These are phyloP conservation scores for Paraurostyla sp. DNA, from an alignment of 73 alveolate genomes.

Conservation along the genomic window DNA sequence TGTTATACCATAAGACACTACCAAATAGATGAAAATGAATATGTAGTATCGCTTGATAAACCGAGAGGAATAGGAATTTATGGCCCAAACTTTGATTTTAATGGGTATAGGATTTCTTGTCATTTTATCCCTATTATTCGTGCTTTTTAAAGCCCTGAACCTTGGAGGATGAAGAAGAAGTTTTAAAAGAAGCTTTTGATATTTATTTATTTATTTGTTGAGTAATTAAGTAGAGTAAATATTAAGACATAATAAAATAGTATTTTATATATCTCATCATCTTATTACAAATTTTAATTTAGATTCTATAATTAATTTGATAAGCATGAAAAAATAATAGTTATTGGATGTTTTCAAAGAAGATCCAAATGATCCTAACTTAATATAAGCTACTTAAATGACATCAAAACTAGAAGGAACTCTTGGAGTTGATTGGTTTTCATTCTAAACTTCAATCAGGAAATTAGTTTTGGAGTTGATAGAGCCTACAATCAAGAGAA, in stretches of 20 bases:
- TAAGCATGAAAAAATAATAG: background rate
- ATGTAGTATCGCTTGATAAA: conserved; percentile 13
- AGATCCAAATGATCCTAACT: background rate
- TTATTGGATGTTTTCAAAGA: background rate
- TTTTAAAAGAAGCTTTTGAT: too few species aligned
- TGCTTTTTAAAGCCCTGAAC: conserved; percentile 32
- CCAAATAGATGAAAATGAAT: background rate
- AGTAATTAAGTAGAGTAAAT: too few species aligned
- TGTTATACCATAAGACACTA: background rate
- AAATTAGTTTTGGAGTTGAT: conserved; percentile 34
- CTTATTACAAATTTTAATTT: too few species aligned
- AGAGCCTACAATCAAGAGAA: conserved; percentile 45
- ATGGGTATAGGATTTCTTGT: conserved; percentile 34
- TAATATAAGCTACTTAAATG: too few species aligned
- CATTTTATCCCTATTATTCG: background rate
- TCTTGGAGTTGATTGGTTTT: conserved; percentile 34
- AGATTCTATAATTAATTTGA: background rate
- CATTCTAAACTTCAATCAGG: conserved; percentile 22
- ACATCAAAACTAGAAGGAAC: background rate
- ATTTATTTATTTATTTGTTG: too few species aligned
- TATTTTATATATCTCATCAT: too few species aligned
- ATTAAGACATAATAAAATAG: too few species aligned
- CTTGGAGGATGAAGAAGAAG: conserved; percentile 1
- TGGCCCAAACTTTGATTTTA: background rate
- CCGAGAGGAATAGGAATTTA: conserved; percentile 5